A percentile compares a stretch with the other conserved stretches of the same genome.
phyloP scores from a whole-genome alignment of 2,329 filamentous ascomycete species.

The Aspergillus spinulosporus region DNA sequence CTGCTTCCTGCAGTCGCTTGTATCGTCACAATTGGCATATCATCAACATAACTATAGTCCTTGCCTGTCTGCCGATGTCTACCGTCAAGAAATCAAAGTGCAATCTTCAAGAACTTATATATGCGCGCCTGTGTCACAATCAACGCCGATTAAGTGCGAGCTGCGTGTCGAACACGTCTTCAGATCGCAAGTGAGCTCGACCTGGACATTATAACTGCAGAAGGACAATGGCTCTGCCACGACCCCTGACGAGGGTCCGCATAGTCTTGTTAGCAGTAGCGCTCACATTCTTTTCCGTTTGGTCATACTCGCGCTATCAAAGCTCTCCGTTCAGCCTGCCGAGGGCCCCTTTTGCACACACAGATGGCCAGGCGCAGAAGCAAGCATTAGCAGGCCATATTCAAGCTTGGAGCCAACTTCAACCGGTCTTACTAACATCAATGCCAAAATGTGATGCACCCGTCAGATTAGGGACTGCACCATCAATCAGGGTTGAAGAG shows the following conservation, averaged over 20 bases:
- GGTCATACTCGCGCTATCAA: constrained; percentile 21
- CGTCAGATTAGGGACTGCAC: constrained; percentile 27
- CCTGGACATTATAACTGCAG: background rate
- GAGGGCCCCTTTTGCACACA: background rate
- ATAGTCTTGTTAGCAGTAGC: constrained; percentile 21
- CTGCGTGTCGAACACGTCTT: background rate
- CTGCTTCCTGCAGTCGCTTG: background rate
- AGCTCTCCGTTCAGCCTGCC: constrained; percentile 1
- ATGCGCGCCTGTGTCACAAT: background rate
- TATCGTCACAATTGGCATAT: background rate
- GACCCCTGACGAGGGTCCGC: constrained; percentile 21
- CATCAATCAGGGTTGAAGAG: constrained; percentile 31
- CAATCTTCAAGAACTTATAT: background rate
- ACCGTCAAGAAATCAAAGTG: background rate
- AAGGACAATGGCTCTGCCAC: constrained; percentile 19
- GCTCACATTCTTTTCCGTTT: constrained; percentile 18
- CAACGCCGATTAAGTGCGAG: background rate
- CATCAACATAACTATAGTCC: background rate
- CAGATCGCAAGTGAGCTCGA: background rate
- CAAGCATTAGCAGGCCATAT: constrained; percentile 23
- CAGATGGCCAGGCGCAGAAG: background rate
- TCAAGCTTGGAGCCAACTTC: constrained; percentile 38
- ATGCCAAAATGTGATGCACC: constrained; percentile 33
- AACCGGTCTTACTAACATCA: constrained; percentile 33
- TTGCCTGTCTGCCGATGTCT: background rate